phyloP scores from a whole-genome alignment of 2,329 filamentous ascomycete genomes.

The Chaetothyriales sp. region DNA sequence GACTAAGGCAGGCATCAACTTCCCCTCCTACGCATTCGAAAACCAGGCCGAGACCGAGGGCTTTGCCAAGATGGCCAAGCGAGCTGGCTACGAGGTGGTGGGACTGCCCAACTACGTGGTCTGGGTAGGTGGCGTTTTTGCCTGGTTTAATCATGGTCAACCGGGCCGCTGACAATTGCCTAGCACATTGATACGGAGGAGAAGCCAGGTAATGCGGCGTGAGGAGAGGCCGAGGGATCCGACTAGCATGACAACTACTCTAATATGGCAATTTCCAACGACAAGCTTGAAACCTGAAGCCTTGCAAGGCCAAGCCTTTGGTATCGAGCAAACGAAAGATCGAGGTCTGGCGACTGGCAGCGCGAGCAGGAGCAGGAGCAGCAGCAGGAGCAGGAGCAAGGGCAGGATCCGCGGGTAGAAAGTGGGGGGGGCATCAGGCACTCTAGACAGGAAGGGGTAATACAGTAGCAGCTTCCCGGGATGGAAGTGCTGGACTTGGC shows the following conservation, averaged over 20 bases:
- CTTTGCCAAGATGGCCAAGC: conserved; percentile 96
- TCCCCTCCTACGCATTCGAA: conserved; percentile 90
- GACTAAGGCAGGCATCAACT: conserved; percentile 65
- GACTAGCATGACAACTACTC: not conserved
- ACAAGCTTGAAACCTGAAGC: not conserved
- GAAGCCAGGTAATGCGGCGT: conserved; percentile 60
- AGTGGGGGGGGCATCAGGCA: too few relatives aligned
- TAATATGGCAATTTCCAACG: not conserved
- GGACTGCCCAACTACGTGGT: conserved; percentile 95
- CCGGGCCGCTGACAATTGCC: not conserved
- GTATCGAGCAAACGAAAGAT: not conserved
- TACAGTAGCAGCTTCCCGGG: too few relatives aligned
- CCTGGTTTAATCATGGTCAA: not conserved
- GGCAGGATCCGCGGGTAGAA: not conserved
- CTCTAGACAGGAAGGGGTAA: not conserved
- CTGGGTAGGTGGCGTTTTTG: conserved; percentile 40
- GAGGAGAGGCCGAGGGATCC: not conserved
- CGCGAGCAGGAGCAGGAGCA: not conserved
- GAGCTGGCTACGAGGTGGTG: conserved; percentile 81
- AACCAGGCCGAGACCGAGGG: conserved; percentile 98
- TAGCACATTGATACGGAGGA: conserved; percentile 85
- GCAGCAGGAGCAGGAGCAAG: not conserved
- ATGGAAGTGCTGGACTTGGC: not conserved
- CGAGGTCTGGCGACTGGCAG: not conserved
- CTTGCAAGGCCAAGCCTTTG: not conserved